Conservation (phyloP, 1,284 basidiomycete genomes). For the Austroboletus olivaceoglutinosus region DNA sequence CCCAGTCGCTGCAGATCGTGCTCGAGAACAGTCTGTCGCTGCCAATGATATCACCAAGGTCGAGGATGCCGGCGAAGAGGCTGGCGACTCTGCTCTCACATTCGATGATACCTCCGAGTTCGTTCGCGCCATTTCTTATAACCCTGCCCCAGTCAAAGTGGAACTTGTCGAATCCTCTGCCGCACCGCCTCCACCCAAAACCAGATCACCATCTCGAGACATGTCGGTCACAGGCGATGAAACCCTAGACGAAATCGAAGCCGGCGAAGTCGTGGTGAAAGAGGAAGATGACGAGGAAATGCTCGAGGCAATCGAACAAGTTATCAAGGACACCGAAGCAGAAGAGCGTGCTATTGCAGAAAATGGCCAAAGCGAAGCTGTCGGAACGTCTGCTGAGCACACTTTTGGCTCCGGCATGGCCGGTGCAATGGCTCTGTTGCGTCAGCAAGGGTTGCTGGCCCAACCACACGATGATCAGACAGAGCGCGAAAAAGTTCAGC, state of each 20-base stretch:
- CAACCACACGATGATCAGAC: constrained; percentile 60
- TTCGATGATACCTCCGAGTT: constrained; percentile 99
- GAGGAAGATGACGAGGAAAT: constrained; percentile 76
- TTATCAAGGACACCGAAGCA: constrained; percentile 58
- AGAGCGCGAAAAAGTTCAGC: constrained; percentile 82
- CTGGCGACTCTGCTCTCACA: constrained; percentile 62
- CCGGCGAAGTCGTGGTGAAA: constrained; percentile 73
- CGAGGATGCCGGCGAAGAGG: constrained; percentile 62
- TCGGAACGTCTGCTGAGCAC: constrained; percentile 70
- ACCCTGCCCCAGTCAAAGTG: constrained; percentile 52
- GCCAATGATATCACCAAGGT: constrained; percentile 50
- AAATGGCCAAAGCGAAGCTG: constrained; percentile 34
- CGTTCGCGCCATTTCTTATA: constrained; percentile 81
- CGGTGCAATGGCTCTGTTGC: constrained; percentile 82
- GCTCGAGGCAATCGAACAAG: constrained; percentile 69
- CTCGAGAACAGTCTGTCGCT: constrained; percentile 48
- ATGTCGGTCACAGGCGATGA: constrained; percentile 62
- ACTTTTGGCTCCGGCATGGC: constrained; percentile 82
- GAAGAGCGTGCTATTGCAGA: constrained; percentile 45
- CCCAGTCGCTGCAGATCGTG: constrained; percentile 66
- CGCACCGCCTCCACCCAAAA: constrained; percentile 35
- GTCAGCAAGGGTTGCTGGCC: constrained; percentile 88
- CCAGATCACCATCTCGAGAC: constrained; percentile 47
- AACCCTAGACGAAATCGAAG: constrained; percentile 72
- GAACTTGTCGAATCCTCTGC: constrained; percentile 46